Base-by-base conservation (phyloP, 495 filamentous ascomycete species). In the Astrothelium subdiscretum region DNA sequence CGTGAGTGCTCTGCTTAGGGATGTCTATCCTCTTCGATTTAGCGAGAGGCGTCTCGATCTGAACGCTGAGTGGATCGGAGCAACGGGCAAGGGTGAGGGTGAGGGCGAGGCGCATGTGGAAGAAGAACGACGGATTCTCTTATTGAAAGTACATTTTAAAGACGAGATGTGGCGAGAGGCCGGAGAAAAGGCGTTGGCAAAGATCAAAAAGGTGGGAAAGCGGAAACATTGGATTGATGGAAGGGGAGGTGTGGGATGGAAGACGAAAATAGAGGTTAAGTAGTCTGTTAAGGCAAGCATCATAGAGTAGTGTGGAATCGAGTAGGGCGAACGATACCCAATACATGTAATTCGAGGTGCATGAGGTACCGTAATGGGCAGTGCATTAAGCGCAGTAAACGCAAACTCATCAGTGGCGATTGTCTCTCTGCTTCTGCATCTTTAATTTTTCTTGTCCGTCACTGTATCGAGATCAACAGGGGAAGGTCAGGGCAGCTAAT, bases 141-240 rank as follows among this genome's bases (percentile, higher is more conserved):
- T 22, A 58, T 68, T 61, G 62, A 29, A 31, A 12, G 51, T 66
- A 5, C n/a, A 42, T 5, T 38, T 70, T 24, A 62, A 62, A 15
- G 61, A 65, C 20, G 43, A 54, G 29, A 29, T 58, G 57, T 22
- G 69, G 35, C 63, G 63, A 35, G 69, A 75, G 38, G 65, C 65
- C 35, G 68, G 81, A 13, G 63, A 72, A 57, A 74, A 75, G 15
- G 68, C 70, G 32, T 67, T 78, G 3, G 71, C 73, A 59, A 71
- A 70, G 58, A 69, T 87, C 15, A 75, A 78, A 60, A 85, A 85
- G 69, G 71, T 77, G 4, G 84, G 84, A 1, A 86, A 85, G 73
- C 81, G 74, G 72, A 86, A 84, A 75, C 78, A 79, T 61, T 84
- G 79, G 79, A 66, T 77, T 29, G 68, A 65, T 38, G 78, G 74